Base-by-base conservation (phyloP, 192 early-diverging fungal genomes). In the Haplosporangium gracile region DNA sequence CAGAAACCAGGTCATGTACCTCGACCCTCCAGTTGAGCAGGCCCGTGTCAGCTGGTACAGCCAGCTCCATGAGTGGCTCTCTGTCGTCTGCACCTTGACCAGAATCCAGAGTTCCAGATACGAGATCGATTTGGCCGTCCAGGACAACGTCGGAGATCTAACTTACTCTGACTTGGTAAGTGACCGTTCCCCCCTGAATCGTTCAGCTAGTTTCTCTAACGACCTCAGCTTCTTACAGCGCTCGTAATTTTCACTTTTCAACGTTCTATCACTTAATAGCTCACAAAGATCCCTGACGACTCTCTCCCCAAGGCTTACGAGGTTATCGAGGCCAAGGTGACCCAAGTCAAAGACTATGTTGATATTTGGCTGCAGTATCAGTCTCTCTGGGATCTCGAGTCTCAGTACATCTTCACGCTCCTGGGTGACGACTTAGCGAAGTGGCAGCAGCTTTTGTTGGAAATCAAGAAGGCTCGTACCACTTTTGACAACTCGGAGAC, bases 401-500 rank as follows among this genome's bases (percentile, higher is more conserved):
- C 94, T 0, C 94, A 95, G 82, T 92, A 95, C 69, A 95, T 99
- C 26, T 95, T 94, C 78, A 87, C 91, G 55, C 90, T 92, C 39
- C 92, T 99, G 36, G 97, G 97, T 39, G 96, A 97, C 38, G 96
- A 99, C 79, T 89, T 99, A 77, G 81, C 84, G 24, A 92, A 93
- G 65, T 99, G 99, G 99, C 96, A 98, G 84, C 93, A 97, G 78
- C 94, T 98, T 53, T 92, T 99, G 53, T 84, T 96, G 0, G 98
- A 99, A 89, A 97, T 99, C 89, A 97, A 98, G 88, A 96, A 96
- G 49, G 96, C 97, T 0, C 95, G 99, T 43, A 86, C 92, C 2
- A 99, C 98, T 0, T 99, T 99, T 90, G 98, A 99, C 91, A 99
- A 97, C 77, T 95, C 97, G 0, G 97, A 97, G 82, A 98, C 95